These are phyloP conservation scores for Metschnikowia cubensis DNA, from an alignment of 805 yeast species.

Conservation along the genomic window DNA sequence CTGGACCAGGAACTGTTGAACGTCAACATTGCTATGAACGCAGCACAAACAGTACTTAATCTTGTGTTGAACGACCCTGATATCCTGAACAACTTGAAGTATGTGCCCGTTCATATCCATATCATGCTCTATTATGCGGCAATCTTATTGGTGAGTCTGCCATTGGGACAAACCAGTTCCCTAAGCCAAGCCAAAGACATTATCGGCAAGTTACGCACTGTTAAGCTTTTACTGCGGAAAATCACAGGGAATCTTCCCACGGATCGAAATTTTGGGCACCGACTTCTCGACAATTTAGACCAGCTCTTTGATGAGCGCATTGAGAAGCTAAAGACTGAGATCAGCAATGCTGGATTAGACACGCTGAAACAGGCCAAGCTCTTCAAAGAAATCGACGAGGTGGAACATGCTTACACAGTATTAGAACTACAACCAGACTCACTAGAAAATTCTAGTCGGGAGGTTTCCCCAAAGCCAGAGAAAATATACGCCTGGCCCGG, in stretches of 20 bases:
- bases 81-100: slow-evolving; percentile 50
- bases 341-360: slow-evolving; percentile 10
- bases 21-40: slow-evolving; percentile 52
- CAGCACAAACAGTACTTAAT: slow-evolving; percentile 61
- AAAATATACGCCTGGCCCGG: slow-evolving; percentile 62
- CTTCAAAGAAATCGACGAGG: slow-evolving; percentile 11
- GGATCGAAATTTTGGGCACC: slow-evolving; percentile 48
- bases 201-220: slow-evolving; percentile 35
- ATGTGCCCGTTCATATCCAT: slow-evolving; percentile 70
- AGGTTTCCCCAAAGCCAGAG: slow-evolving; percentile 34
- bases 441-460: slow-evolving; percentile 21
- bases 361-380: slow-evolving; percentile 20
- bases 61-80: slow-evolving; percentile 58
- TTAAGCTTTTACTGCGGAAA: slow-evolving; percentile 41
- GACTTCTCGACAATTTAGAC: slow-evolving; percentile 35
- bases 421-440: slow-evolving; percentile 14
- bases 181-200: slow-evolving; percentile 24
- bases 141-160: slow-evolving; percentile 49
- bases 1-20: slow-evolving; percentile 34
- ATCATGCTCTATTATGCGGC: slow-evolving; percentile 70
- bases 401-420: slow-evolving; percentile 12
- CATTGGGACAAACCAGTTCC: slow-evolving; percentile 20
- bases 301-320: slow-evolving; percentile 30
- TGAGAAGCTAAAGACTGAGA: slow-evolving; percentile 16
- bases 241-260: slow-evolving; percentile 47